Conservation (phyloP, 192 early-diverging fungal species). For the Backusella sp. region DNA sequence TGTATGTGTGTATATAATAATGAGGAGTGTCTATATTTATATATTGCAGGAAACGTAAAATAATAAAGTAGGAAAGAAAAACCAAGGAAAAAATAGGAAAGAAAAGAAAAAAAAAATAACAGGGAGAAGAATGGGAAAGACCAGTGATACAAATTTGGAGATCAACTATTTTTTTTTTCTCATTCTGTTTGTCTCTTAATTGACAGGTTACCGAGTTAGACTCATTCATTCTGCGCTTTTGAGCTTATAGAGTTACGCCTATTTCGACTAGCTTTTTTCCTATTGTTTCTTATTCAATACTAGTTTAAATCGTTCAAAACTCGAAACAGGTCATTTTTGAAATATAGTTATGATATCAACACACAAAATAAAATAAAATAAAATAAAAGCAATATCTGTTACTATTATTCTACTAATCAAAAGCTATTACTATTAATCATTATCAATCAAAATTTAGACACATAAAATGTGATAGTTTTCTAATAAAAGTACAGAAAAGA, state of each 20-base stretch:
- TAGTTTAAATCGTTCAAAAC: background rate
- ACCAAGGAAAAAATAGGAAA: conserved; percentile 7
- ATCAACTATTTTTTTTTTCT: conserved; percentile 7
- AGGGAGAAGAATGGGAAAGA: background rate
- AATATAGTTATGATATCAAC: background rate
- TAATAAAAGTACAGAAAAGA: conserved; percentile 8
- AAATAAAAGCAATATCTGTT: background rate
- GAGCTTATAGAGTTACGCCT: background rate
- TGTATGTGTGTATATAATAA: background rate
- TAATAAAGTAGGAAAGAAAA: conserved; percentile 12
- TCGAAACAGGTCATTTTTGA: conserved; percentile 1
- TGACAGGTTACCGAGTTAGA: conserved; percentile 22
- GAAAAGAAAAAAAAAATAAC: background rate
- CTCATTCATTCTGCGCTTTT: conserved; percentile 4
- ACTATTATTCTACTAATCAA: background rate
- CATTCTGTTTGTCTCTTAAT: conserved; percentile 13
- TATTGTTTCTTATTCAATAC: background rate
- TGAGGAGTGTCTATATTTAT: background rate
- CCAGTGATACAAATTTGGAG: conserved; percentile 9
- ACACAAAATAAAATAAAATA: background rate
- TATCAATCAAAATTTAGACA: conserved; percentile 2
- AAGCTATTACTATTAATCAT: background rate
- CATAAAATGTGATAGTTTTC: conserved; percentile 3
- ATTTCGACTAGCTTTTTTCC: background rate
- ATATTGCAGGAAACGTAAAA: background rate